phyloP scores from a whole-genome alignment of 75 land plant genomes.

The Cupressus sempervirens region DNA sequence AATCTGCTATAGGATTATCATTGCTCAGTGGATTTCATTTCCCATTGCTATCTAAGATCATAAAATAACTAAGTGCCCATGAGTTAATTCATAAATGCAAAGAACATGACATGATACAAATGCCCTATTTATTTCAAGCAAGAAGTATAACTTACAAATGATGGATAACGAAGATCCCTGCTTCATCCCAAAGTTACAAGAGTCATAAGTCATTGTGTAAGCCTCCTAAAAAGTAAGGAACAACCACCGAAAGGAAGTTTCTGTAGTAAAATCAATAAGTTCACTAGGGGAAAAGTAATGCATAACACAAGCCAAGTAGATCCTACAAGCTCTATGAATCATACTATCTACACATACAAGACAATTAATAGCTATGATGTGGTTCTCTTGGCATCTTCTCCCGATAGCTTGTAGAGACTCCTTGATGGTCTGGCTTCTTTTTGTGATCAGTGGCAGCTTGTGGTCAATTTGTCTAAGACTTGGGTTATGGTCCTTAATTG shows the following conservation, averaged over 20 bases:
- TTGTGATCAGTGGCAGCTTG: too few species aligned
- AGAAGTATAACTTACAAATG: background rate
- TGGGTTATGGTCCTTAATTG: too few species aligned
- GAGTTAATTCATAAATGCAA: too few species aligned
- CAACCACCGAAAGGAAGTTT: background rate
- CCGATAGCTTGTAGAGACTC: too few species aligned
- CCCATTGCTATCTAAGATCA: background rate
- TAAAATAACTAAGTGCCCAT: background rate
- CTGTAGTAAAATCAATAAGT: background rate
- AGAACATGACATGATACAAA: too few species aligned
- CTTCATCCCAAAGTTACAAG: background rate
- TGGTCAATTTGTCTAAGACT: too few species aligned
- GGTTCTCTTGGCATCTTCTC: too few species aligned
- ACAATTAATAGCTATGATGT: background rate
- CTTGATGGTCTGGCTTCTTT: too few species aligned
- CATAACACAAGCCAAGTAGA: background rate
- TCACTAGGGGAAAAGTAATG: background rate
- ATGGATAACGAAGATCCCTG: background rate
- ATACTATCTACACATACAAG: background rate
- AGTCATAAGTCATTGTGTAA: background rate
- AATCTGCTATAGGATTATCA: background rate
- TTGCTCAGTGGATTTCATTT: background rate
- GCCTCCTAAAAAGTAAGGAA: background rate
- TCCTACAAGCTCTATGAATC: background rate
- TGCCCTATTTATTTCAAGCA: background rate